phyloP scores from a whole-genome alignment of 176 grass and related monocot genomes.

The Lolium perenne region DNA sequence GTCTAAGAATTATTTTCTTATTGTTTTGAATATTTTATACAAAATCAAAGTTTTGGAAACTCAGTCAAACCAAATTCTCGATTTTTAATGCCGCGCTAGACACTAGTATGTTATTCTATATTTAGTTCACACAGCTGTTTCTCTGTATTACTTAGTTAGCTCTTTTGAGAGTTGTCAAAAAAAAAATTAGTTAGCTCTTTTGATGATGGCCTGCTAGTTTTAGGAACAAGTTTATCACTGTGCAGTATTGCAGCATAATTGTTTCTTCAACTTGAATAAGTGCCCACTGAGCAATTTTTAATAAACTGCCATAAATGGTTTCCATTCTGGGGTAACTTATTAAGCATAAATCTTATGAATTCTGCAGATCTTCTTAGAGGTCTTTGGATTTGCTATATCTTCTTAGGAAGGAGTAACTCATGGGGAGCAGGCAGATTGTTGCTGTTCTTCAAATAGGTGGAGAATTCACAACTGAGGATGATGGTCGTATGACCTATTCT shows the following conservation, averaged over 20 bases:
- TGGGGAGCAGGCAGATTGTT: conserved; percentile 61
- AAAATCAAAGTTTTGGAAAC: conserved; percentile 58
- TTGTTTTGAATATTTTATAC: conserved; percentile 26
- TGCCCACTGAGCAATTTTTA: background rate
- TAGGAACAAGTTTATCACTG: conserved; percentile 7
- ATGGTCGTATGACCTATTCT: conserved; percentile 70
- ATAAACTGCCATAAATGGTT: conserved; percentile 5
- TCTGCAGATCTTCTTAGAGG: conserved; percentile 14
- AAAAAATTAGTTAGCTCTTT: background rate
- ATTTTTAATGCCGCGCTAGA: background rate
- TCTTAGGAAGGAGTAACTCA: conserved; percentile 42
- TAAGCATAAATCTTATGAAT: conserved; percentile 32
- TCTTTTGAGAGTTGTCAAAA: background rate
- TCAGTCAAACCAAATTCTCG: background rate
- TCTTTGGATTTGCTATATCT: conserved; percentile 26
- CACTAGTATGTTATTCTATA: background rate
- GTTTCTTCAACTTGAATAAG: conserved; percentile 9
- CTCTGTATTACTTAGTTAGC: background rate
- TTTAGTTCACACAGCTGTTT: background rate
- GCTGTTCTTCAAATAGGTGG: conserved; percentile 76
- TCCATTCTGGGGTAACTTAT: conserved; percentile 26
- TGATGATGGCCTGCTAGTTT: conserved; percentile 9
- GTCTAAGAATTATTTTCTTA: conserved; percentile 24
- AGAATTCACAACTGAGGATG: conserved; percentile 61
- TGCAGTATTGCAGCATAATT: conserved; percentile 8